Base-by-base conservation (phyloP, 371 early-diverging fungal genomes). In the Neoconidiobolus thromboides region DNA sequence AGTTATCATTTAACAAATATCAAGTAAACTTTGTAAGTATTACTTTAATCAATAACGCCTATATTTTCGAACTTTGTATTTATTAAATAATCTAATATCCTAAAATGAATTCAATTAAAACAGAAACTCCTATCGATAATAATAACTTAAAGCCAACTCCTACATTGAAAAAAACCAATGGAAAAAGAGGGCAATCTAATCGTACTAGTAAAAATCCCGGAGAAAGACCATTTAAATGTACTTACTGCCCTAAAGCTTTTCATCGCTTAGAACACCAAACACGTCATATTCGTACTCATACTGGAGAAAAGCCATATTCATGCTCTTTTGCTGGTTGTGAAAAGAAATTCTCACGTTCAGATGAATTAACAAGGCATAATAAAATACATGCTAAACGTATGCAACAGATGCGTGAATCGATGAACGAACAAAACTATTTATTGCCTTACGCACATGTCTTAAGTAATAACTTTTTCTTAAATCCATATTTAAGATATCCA, bases 271-370 rank as follows among this genome's bases (percentile, higher is more conserved):
- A 86, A 68, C 87, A 86, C 69, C 83, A 83, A 70, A 85, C 85
- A 9, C 80, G 92, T 52, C 92, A 93, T 68, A 82, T 87, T 66
- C 79, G 89, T 63, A 91, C 89, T 4, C 93, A 92, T 65, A 92
- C 93, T 1, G 91, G 91, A 40, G 93, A 93, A 68, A 87, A 83
- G 60, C 91, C 93, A 36, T 86, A 82, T 69, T 81, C 78, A 61
- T 93, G 93, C 72, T 75, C 78, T 14, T 80, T 77, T 62, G 69
- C 76, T n/a, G 80, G 80, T 49, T 93, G 93, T 67, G 78, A 78
- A 55, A 90, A 89, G 69, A 76, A 83, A 7, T 93, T 93, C 72
- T 85, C 89, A 48, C 81, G 91, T 42, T 85, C 87, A 39, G 94
- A 93, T 70, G 91, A 92, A 71, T 70, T 95, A 49, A 84, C 86